Evolutionary conservation across 306 rosid genomes (phyloP), one percentile per base, ranked within the genome.

Genomic region (Pueraria montana): DNA sequence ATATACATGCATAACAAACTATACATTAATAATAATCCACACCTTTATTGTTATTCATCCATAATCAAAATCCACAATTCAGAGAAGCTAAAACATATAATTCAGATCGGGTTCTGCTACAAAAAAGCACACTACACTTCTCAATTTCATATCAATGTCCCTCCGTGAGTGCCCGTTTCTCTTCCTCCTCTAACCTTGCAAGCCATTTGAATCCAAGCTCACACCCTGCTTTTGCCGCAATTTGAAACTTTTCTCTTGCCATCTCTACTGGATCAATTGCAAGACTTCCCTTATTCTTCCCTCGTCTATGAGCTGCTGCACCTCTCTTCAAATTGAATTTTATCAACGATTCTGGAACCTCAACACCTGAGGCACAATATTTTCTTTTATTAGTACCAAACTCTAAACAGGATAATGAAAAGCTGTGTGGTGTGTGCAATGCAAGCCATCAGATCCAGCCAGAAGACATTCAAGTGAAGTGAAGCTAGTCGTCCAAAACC

Each of bases 171-270:
- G 82, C 59, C 45, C 87, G 89, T 80, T 59, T 90, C 87, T 91
- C 96, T 89, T 96, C 98, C 89, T 92, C 93, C 82, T 88, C 94
- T 11, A 94, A 89, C 88, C 93, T 91, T 52, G 87, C 87, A 81
- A 96, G 86, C 99, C 98, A 92, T 88, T 82, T 96, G 38, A 93
- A 89, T 64, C 98, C 99, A 73, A 96, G 91, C 81, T 96, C 96
- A 81, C 92, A 91, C 74, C 97, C 98, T 11, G 92, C 90, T 88
- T 86, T 86, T 17, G 94, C 99, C 6, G 98, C 99, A 23, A 88
- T 89, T 59, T 90, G 89, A 59, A 96, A 96, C 74, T 94, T 91
- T 72, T 91, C 91, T 88, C 84, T 91, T 34, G 98, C 98, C 94
- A 92, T 91, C 90, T 90, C 98, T 67, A 88, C 87, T 26, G 93